A percentile compares a stretch with the other conserved stretches of the same genome.
phyloP scores from a whole-genome alignment of 306 rosid genomes.

The Quercus mongolica region DNA sequence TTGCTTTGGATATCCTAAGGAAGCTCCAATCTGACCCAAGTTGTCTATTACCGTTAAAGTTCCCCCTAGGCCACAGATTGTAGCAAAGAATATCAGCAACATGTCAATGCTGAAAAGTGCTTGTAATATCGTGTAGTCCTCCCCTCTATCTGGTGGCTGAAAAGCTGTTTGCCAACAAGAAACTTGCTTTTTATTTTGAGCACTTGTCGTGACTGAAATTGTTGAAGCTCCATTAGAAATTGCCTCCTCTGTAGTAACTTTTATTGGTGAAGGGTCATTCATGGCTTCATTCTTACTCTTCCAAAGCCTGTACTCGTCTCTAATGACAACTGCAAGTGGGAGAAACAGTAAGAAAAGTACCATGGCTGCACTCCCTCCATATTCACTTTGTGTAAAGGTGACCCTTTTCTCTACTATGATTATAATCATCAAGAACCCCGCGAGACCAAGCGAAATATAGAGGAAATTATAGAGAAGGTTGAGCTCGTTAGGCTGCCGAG shows the following conservation, averaged over 20 bases:
- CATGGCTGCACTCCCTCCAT: conserved; percentile 12
- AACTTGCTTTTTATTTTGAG: background rate
- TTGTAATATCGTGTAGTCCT: conserved; percentile 21
- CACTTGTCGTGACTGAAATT: background rate
- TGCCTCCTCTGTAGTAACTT: background rate
- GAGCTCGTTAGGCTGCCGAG: background rate
- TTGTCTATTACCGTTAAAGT: conserved; percentile 17
- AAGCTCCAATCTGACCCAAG: conserved; percentile 22
- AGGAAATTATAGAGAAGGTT: conserved; percentile 14
- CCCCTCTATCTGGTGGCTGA: conserved; percentile 1
- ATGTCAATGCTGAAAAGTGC: conserved; percentile 19
- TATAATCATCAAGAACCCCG: conserved; percentile 12
- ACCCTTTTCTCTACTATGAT: conserved; percentile 9
- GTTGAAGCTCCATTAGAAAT: background rate
- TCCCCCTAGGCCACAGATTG: conserved; percentile 4
- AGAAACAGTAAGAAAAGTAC: conserved; percentile 25
- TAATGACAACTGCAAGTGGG: conserved; percentile 9
- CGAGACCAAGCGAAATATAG: conserved; percentile 15
- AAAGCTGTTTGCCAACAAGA: conserved; percentile 7
- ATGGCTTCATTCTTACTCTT: background rate
- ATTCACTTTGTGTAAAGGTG: conserved; percentile 4
- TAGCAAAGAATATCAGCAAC: conserved; percentile 14
- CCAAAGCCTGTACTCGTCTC: conserved; percentile 3
- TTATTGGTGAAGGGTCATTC: background rate
- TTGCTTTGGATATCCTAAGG: conserved; percentile 12